Evolutionary conservation across 2,329 filamentous ascomycete species (phyloP), one percentile per base, ranked within the genome.

Genomic region (Monosporascus ibericus): DNA sequence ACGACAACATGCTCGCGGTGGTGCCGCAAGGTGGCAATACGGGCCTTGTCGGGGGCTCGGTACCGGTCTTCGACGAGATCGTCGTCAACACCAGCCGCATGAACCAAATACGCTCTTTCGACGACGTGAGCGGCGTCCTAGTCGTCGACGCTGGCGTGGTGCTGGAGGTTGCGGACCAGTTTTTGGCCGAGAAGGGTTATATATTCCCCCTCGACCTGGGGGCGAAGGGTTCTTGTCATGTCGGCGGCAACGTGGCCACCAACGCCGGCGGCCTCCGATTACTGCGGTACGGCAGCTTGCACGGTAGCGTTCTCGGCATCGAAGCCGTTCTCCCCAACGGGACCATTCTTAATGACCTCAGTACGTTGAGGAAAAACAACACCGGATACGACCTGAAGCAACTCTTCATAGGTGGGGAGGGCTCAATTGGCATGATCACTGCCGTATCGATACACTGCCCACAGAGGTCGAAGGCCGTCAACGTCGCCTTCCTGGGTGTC

Each of bases 1-100:
- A 97, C 71, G 86, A 95, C 62, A 86, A 92, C 63, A 84, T 85
- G 73, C 80, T 99, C 57, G 94, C 94, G 22, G 92, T 99, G 3
- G 94, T 97, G 44, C 94, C 94, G 0, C 94, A 99, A 72, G 95
- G 95, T 59, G 94, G 94, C 52, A 99, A 99, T 71, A 96, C 94
- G 3, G 95, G 94, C 6, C 79, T 99, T 36, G 94, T 99, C 2
- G 95, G 94, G 53, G 94, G 94, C 48, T 95, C 90, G 1, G 89
- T 99, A 27, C 94, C 95, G 1, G 91, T 99, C 20, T 99, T 97
- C 67, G 95, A 99, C 68, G 95, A 99, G 77, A 96, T 99, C 61
- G 88, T 99, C 63, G 81, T 99, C 75, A 96, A 86, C 72, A 85
- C 94, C 68, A 81, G 83, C 60, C 87, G 90, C 58, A 94, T 99